Conservation (phyloP, 306 rosid species). For the Fragaria vesca region DNA sequence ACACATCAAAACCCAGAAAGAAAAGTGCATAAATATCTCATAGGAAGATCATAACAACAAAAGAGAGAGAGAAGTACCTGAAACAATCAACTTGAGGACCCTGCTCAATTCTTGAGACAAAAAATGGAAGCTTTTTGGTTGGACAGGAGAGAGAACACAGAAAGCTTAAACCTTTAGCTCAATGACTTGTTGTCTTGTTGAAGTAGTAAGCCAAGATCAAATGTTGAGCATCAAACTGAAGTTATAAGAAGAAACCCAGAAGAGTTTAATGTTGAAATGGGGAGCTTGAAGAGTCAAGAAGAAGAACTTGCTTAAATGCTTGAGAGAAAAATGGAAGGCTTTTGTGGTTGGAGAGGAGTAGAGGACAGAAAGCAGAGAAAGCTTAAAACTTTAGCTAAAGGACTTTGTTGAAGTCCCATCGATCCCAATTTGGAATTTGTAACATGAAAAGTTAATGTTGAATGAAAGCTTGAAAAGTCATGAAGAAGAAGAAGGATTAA, state of each 20-base stretch:
- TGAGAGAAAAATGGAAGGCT: background rate
- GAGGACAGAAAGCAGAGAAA: constrained; percentile 3
- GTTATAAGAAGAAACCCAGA: constrained; percentile 12
- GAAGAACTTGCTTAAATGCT: background rate
- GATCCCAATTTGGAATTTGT: constrained; percentile 1
- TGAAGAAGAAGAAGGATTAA: background rate
- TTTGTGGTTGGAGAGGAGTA: background rate
- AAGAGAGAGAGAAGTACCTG: constrained; percentile 17
- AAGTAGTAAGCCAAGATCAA: background rate
- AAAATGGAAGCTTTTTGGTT: background rate
- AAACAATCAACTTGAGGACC: background rate
- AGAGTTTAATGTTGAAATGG: background rate
- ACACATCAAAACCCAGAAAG: background rate
- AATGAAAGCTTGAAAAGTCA: background rate
- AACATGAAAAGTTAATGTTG: background rate
- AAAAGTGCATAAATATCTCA: background rate
- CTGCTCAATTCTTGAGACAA: background rate
- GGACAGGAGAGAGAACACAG: background rate
- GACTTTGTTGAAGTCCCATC: background rate
- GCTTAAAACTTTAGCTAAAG: background rate
- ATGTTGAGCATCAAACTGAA: background rate
- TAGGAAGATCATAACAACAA: background rate
- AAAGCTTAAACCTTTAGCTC: constrained; percentile 9
- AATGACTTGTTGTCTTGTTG: constrained; percentile 8
- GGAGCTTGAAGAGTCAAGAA: constrained; percentile 2